These are phyloP conservation scores for Chenopodium formosanum DNA, from an alignment of 148 eudicot species.

Conservation along the genomic window DNA sequence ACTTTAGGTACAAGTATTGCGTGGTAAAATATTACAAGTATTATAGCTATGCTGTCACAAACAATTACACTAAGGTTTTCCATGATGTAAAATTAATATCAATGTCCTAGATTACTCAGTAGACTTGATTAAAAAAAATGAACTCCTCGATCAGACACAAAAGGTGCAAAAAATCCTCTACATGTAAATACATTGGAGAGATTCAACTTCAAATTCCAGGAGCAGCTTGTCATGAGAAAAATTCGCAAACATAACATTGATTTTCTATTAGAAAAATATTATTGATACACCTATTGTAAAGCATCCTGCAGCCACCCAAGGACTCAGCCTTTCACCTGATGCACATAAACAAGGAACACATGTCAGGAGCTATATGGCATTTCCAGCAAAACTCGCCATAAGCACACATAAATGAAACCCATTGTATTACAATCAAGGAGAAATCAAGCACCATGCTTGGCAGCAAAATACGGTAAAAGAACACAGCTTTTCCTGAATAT, in stretches of 20 bases:
- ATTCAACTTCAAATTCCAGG: not conserved
- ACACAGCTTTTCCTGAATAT: not conserved
- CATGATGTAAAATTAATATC: constrained; percentile 6
- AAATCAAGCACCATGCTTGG: not conserved
- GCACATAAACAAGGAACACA: constrained; percentile 18
- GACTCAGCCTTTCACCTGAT: constrained; percentile 87
- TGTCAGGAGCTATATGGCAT: constrained; percentile 1
- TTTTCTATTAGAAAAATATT: constrained; percentile 58
- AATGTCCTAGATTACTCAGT: not conserved
- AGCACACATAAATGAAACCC: not conserved
- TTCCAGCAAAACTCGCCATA: not conserved
- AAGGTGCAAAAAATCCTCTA: not conserved
- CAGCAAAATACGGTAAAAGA: not conserved
- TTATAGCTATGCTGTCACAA: not conserved
- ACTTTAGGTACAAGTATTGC: not conserved
- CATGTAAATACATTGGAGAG: not conserved
- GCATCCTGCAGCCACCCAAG: constrained; percentile 86
- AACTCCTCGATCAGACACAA: constrained; percentile 3
- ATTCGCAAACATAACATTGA: constrained; percentile 2
- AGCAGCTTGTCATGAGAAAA: constrained; percentile 13
- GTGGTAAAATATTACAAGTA: constrained; percentile 8
- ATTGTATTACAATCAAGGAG: constrained; percentile 1
- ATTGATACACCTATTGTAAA: constrained; percentile 82
- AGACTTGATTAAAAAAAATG: constrained; percentile 16
- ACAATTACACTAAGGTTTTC: constrained; percentile 9